Conservation (phyloP, 2,329 filamentous ascomycete species). For the Teratosphaeria destructans region DNA sequence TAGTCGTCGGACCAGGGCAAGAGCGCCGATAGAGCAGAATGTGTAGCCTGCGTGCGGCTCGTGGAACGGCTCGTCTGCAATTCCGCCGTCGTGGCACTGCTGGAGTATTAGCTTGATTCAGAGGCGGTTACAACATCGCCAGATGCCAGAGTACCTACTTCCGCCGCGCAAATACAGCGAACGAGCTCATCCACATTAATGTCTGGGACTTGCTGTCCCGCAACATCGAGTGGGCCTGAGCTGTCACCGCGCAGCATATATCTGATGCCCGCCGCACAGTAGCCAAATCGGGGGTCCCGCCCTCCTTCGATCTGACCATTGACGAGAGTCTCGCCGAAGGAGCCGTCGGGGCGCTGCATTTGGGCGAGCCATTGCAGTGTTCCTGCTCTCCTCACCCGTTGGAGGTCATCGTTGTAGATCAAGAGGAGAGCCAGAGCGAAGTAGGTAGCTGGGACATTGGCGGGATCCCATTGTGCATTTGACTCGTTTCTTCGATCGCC, state of each 20-base stretch:
- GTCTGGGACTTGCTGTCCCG: constrained; percentile 52
- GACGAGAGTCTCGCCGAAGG: constrained; percentile 75
- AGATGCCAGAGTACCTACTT: constrained; percentile 24
- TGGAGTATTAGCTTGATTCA: background rate
- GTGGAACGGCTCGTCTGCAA: constrained; percentile 65
- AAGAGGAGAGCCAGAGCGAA: constrained; percentile 73
- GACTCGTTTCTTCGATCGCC: constrained; percentile 37
- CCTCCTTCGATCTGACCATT: constrained; percentile 59
- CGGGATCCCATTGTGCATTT: constrained; percentile 56
- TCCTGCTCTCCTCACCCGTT: constrained; percentile 54
- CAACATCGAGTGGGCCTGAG: constrained; percentile 44
- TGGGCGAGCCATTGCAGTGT: constrained; percentile 64
- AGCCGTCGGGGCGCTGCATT: constrained; percentile 74
- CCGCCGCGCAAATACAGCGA: constrained; percentile 56
- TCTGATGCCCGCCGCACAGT: constrained; percentile 68
- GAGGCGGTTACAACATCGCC: too few relatives aligned
- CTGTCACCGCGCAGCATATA: constrained; percentile 56
- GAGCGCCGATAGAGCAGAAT: constrained; percentile 72
- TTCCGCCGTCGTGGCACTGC: constrained; percentile 74
- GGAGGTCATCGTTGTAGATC: constrained; percentile 49
- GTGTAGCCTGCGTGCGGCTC: constrained; percentile 88
- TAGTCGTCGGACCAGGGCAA: constrained; percentile 63
- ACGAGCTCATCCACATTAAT: constrained; percentile 64
- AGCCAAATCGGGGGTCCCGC: constrained; percentile 78
- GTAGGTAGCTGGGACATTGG: constrained; percentile 78